Percentiles rank a stretch among this genome's conserved stretches.
Conservation (phyloP, 148 eudicot genomes). For the Persicaria tinctoria region DNA sequence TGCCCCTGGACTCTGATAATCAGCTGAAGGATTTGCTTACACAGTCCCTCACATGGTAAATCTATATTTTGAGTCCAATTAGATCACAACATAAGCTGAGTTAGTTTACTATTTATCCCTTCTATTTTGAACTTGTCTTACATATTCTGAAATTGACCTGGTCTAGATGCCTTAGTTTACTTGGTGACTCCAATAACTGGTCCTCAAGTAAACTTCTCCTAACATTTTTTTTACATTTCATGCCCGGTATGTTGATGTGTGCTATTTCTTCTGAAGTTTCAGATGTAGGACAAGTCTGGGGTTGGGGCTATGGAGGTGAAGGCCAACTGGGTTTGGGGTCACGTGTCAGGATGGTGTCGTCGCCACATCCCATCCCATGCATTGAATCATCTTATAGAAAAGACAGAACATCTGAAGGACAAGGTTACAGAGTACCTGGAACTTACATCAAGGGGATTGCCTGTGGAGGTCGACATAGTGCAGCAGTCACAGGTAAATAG, state of each 20-base stretch:
- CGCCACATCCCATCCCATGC: constrained; percentile 93
- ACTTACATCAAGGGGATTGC: constrained; percentile 76
- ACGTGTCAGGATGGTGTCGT: constrained; percentile 87
- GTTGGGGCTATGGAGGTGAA: constrained; percentile 99
- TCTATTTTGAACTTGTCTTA: background rate
- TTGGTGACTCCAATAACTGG: background rate
- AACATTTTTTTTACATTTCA: background rate
- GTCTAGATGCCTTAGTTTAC: background rate
- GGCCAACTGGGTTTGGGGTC: constrained; percentile 96
- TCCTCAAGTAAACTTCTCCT: background rate
- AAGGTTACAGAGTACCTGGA: constrained; percentile 66
- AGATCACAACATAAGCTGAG: background rate
- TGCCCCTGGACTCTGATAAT: constrained; percentile 5
- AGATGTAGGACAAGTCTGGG: constrained; percentile 99
- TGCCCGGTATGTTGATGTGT: constrained; percentile 26
- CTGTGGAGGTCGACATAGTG: constrained; percentile 99
- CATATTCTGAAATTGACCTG: background rate
- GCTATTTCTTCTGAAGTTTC: constrained; percentile 40
- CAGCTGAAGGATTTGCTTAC: background rate
- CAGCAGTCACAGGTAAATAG: constrained; percentile 72
- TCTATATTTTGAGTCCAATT: background rate
- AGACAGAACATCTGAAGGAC: constrained; percentile 55
- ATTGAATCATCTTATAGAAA: constrained; percentile 54
- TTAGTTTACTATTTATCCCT: background rate
- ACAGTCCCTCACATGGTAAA: background rate